Percentiles rank a stretch among this genome's conserved stretches.
Evolutionary conservation across 2,329 filamentous ascomycete genomes (phyloP).

Genomic region (Fusarium miscanthi): DNA sequence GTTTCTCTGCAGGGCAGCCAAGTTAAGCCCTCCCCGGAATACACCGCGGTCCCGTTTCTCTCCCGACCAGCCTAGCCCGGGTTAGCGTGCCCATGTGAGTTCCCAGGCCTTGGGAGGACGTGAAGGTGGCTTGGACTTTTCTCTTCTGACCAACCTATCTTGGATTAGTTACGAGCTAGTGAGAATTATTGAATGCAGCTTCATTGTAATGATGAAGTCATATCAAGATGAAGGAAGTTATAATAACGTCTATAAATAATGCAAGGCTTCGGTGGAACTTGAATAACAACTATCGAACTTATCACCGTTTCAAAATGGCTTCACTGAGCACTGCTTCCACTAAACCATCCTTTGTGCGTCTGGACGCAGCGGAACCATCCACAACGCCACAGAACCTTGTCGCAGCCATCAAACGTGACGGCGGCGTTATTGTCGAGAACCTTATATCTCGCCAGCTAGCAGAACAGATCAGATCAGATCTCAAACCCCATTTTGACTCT

Average conservation of each 20-base stretch:
- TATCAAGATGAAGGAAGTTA: not conserved
- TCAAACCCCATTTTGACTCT: constrained; percentile 52
- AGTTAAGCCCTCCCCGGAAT: not conserved
- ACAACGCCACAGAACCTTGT: constrained; percentile 12
- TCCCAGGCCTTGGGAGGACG: not conserved
- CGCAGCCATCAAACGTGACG: constrained; percentile 41
- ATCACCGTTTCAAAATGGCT: not conserved
- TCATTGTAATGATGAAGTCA: not conserved
- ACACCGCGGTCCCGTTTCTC: not conserved
- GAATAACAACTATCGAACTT: not conserved
- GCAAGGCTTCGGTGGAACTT: fast-evolving
- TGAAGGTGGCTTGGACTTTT: not conserved
- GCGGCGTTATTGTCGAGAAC: constrained; percentile 52
- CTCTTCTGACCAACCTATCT: constrained; percentile 6
- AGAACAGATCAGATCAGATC: constrained; percentile 51
- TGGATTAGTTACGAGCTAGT: not conserved
- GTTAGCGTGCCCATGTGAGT: not conserved
- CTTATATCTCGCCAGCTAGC: constrained; percentile 49
- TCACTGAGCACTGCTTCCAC: not conserved
- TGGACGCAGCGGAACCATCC: constrained; percentile 3
- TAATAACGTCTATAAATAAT: not conserved
- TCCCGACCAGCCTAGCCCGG: not conserved
- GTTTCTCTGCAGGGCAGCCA: not conserved
- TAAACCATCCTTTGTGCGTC: constrained; percentile 2
- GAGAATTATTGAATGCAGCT: not conserved